phyloP scores from a whole-genome alignment of 345 rosid genomes.

The Lepidium didymum region DNA sequence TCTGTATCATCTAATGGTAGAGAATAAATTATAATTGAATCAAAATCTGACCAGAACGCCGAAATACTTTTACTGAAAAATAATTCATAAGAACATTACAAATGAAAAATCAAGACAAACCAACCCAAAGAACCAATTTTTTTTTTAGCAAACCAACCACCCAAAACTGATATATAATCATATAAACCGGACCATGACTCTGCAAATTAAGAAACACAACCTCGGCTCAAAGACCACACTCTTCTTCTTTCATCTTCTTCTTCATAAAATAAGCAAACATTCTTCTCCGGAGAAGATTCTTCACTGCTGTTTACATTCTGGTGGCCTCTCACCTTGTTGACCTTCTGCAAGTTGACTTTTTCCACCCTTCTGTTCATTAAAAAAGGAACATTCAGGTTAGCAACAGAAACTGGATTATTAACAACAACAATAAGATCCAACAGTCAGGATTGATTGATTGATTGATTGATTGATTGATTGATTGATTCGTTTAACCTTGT shows the following conservation, averaged over 20 bases:
- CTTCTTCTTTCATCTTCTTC: background rate
- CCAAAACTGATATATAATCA: constrained; percentile 45
- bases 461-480: too few species aligned
- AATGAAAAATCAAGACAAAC: constrained; percentile 9
- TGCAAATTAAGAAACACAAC: constrained; percentile 16
- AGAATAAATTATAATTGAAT: background rate
- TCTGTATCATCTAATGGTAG: background rate
- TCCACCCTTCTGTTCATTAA: constrained; percentile 46
- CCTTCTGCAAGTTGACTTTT: constrained; percentile 38
- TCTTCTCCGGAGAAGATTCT: background rate
- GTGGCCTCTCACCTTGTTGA: constrained; percentile 76
- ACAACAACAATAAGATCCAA: background rate
- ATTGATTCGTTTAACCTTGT: constrained; percentile 54
- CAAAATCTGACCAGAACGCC: constrained; percentile 4
- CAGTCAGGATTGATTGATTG: too few species aligned
- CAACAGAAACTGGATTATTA: background rate
- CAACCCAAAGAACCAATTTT: constrained; percentile 10
- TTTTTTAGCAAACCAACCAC: constrained; percentile 21
- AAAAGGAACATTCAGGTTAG: background rate
- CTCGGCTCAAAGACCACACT: background rate
- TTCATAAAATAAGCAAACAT: background rate
- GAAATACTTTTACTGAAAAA: background rate
- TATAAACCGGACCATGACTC: constrained; percentile 26
- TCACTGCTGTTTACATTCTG: constrained; percentile 98
- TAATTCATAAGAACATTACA: constrained; percentile 14